phyloP scores from a whole-genome alignment of 257 asterid genomes.

The Solanum sejunctum region DNA sequence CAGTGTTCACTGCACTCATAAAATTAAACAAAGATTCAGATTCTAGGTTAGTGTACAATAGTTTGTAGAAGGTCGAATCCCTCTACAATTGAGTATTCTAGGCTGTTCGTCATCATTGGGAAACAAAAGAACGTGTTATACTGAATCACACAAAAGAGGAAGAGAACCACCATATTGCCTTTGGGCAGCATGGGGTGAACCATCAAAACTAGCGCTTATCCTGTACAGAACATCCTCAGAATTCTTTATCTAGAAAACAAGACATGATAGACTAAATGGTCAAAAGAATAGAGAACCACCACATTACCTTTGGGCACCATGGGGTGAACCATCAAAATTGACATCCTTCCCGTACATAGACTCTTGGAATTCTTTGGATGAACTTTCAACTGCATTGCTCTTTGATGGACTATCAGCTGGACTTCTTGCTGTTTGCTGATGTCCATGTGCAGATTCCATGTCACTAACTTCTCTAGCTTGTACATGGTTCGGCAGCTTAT shows the following conservation, averaged over 20 bases:
- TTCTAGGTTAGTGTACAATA: neutral
- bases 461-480: conserved; percentile 28
- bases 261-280: neutral
- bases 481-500: conserved; percentile 23
- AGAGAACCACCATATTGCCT: conserved; percentile 25
- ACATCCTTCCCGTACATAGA: conserved; percentile 27
- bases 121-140: neutral
- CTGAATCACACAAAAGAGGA: neutral
- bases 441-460: conserved; percentile 19
- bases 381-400: conserved; percentile 36
- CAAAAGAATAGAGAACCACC: neutral
- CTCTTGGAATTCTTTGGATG: conserved; percentile 47
- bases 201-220: conserved; percentile 40
- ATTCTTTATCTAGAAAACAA: neutral
- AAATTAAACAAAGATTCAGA: neutral
- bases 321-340: conserved; percentile 60
- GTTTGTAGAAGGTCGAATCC: neutral
- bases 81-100: neutral
- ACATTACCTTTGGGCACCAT: conserved; percentile 50
- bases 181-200: conserved; percentile 66
- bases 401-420: conserved; percentile 73
- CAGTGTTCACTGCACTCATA: conserved; percentile 45
- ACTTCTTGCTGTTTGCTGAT: conserved; percentile 37
- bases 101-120: neutral
- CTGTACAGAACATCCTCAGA: conserved; percentile 4